A percentile compares a stretch with the other conserved stretches of the same genome.
Conservation (phyloP, 1,284 basidiomycete genomes). For the Apiotrichum porosum region DNA sequence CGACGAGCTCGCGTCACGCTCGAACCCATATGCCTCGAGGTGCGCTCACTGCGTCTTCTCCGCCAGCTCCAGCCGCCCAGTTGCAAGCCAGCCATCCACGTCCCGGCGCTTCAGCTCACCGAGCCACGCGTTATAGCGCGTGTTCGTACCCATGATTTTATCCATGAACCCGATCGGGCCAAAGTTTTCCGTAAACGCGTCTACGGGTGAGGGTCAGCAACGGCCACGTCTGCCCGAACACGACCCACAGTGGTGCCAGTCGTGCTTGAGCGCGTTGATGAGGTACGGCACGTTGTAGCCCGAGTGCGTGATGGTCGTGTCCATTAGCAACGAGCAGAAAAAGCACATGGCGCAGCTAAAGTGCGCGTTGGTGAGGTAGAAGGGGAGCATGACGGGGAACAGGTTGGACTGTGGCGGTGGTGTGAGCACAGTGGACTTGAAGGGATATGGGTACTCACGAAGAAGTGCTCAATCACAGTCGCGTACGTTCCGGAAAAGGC, state of each 20-base stretch:
- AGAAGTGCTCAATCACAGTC: slow-evolving; percentile 16
- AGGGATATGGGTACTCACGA: slow-evolving; percentile 13
- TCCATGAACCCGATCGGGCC: slow-evolving; percentile 16
- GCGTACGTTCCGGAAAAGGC: slow-evolving; percentile 17
- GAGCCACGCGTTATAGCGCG: slow-evolving; percentile 12
- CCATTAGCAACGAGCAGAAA: slow-evolving; percentile 13
- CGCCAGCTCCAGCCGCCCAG: slow-evolving; percentile 5
- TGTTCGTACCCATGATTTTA: slow-evolving; percentile 12
- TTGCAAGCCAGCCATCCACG: slow-evolving; percentile 2
- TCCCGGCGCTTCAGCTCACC: slow-evolving; percentile 17
- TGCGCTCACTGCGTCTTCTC: background rate
- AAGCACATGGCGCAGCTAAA: slow-evolving; percentile 16
- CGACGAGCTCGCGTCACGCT: too few species aligned
- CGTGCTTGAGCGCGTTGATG: slow-evolving; percentile 17
- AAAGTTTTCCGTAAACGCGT: slow-evolving; percentile 18
- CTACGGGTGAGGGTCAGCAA: too few species aligned
- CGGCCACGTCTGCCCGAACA: too few species aligned
- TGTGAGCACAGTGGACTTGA: too few species aligned
- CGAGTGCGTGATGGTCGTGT: slow-evolving; percentile 18
- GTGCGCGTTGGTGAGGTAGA: slow-evolving; percentile 12
- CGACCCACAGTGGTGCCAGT: slow-evolving; percentile 26
- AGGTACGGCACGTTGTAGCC: slow-evolving; percentile 20
- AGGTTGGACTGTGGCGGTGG: slow-evolving; percentile 11
- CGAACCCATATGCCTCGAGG: too few species aligned
- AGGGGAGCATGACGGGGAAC: slow-evolving; percentile 10